Evolutionary conservation across 2,329 filamentous ascomycete genomes (phyloP).

Genomic region (Coniella lustricola): DNA sequence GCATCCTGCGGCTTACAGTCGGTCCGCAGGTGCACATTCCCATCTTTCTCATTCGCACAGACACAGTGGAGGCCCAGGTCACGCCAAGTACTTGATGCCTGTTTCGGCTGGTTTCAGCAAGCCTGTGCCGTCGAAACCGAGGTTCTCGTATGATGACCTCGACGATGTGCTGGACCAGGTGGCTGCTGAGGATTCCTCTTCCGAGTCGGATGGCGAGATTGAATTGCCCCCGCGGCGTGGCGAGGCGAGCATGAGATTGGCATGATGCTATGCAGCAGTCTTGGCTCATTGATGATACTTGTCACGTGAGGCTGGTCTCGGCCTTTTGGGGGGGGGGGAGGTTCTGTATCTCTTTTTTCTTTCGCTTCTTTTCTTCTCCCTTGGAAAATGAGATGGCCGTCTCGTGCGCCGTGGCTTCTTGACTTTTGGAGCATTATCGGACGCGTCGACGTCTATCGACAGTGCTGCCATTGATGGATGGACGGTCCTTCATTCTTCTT

Average conservation of each 20-base stretch:
- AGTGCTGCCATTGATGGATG: too few species aligned
- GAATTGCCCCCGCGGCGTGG: conserved; percentile 33
- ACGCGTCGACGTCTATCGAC: too few species aligned
- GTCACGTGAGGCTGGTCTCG: not conserved
- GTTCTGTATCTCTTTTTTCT: too few species aligned
- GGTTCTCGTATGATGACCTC: conserved; percentile 48
- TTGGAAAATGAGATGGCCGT: too few species aligned
- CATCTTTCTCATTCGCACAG: conserved; percentile 24
- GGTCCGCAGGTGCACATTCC: conserved; percentile 32
- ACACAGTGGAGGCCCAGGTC: conserved; percentile 31
- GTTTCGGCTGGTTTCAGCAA: conserved; percentile 42
- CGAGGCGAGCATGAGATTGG: conserved; percentile 4
- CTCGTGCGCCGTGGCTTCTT: too few species aligned
- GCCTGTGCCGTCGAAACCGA: conserved; percentile 31
- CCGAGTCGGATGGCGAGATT: conserved; percentile 53
- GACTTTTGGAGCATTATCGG: too few species aligned
- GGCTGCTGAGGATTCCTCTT: conserved; percentile 43
- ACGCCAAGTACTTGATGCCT: conserved; percentile 36
- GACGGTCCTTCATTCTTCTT: too few species aligned
- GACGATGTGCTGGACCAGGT: conserved; percentile 51
- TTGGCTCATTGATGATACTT: not conserved
- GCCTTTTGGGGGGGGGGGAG: too few species aligned
- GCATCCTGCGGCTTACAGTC: conserved; percentile 16
- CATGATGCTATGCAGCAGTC: not conserved
- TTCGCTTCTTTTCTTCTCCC: too few species aligned